phyloP scores from a whole-genome alignment of 2,329 filamentous ascomycete genomes.

The Neodidymelliopsis sp. region DNA sequence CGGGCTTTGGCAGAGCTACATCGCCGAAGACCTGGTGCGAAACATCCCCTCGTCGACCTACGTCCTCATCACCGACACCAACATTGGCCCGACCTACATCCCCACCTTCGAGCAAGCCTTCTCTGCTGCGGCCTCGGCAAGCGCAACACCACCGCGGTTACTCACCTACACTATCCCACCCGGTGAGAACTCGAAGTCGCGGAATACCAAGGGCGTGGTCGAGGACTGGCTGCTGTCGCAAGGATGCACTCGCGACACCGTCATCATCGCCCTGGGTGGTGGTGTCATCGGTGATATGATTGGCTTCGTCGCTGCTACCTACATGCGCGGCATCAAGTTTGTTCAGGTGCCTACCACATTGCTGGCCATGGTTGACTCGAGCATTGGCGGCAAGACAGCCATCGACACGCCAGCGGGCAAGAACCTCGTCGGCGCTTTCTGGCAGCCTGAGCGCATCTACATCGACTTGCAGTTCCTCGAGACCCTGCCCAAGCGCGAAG shows the following conservation, averaged over 20 bases:
- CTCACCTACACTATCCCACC: constrained; percentile 91
- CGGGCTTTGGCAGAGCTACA: constrained; percentile 83
- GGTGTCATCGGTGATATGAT: constrained; percentile 99
- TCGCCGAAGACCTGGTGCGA: constrained; percentile 79
- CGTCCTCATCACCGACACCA: constrained; percentile 95
- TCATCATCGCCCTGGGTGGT: constrained; percentile 92
- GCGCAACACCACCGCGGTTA: constrained; percentile 64
- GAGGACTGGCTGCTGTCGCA: constrained; percentile 97
- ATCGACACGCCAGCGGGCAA: constrained; percentile 97
- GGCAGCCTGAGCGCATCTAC: constrained; percentile 94
- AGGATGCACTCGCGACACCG: constrained; percentile 92
- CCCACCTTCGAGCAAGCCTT: constrained; percentile 77
- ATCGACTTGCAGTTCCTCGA: constrained; percentile 93
- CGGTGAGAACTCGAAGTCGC: constrained; percentile 91
- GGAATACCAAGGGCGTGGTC: constrained; percentile 91
- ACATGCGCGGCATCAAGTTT: constrained; percentile 96
- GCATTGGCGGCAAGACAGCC: constrained; percentile 96
- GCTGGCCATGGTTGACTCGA: constrained; percentile 97
- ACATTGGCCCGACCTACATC: constrained; percentile 81
- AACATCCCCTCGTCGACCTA: constrained; percentile 88
- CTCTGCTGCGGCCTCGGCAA: constrained; percentile 54
- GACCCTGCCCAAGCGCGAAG: constrained; percentile 87
- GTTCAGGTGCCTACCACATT: constrained; percentile 96
- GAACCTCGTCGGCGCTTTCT: constrained; percentile 94
- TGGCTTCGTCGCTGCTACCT: constrained; percentile 95